phyloP scores from a whole-genome alignment of 2,329 filamentous ascomycete species.

The Ilyonectria destructans region DNA sequence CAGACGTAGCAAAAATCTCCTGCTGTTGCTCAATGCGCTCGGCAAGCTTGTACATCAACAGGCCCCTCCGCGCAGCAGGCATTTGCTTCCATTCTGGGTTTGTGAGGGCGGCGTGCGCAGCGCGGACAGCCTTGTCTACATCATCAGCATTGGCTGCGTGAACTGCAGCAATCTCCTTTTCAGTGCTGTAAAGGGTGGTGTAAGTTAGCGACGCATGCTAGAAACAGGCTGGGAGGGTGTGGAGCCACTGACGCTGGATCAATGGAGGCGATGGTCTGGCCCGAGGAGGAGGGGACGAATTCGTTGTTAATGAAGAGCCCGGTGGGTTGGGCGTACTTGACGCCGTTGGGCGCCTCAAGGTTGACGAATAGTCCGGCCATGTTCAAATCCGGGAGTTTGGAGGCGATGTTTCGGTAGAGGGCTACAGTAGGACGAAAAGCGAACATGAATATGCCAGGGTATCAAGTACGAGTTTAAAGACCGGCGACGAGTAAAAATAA shows the following conservation, averaged over 20 bases:
- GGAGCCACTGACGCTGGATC: constrained; percentile 49
- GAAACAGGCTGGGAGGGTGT: no score
- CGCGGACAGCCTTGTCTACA: constrained; percentile 51
- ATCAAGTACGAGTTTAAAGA: not conserved
- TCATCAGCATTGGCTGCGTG: constrained; percentile 49
- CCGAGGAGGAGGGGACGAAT: constrained; percentile 69
- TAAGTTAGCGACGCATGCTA: constrained; percentile 1
- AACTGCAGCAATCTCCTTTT: constrained; percentile 50
- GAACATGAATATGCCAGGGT: constrained; percentile 2
- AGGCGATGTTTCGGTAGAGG: constrained; percentile 29
- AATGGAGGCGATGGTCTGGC: constrained; percentile 48
- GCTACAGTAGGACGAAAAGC: constrained; percentile 33
- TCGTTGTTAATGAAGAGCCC: constrained; percentile 91
- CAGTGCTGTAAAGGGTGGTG: constrained; percentile 42
- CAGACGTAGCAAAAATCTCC: constrained; percentile 63
- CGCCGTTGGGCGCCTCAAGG: constrained; percentile 84
- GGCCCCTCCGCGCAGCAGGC: constrained; percentile 75
- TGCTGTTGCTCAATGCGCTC: constrained; percentile 73
- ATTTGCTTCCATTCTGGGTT: constrained; percentile 79
- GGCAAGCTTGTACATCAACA: constrained; percentile 79
- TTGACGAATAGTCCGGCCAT: constrained; percentile 61
- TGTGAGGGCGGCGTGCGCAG: constrained; percentile 78
- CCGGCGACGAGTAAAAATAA: constrained; percentile 9
- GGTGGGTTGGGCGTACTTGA: constrained; percentile 79
- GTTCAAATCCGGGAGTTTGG: constrained; percentile 33